Conservation (phyloP, 2,329 filamentous ascomycete species). For the Hysterium pulicare region DNA sequence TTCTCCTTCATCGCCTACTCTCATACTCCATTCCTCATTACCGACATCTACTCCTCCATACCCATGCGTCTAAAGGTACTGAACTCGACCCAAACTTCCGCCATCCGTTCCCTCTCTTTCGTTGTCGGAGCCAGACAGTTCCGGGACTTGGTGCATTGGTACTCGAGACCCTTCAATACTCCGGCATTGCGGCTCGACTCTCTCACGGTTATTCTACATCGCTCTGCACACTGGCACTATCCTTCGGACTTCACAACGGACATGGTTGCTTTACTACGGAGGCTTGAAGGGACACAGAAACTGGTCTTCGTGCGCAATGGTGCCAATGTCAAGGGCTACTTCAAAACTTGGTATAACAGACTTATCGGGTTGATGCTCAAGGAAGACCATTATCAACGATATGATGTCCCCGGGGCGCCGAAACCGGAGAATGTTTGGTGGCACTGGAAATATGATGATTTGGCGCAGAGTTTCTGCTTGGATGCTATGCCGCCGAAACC, state of each 20-base stretch:
- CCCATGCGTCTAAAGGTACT: conserved; percentile 11
- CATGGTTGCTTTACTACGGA: conserved; percentile 31
- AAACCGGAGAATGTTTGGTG: conserved; percentile 38
- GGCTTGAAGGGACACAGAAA: conserved; percentile 28
- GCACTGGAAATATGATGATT: conserved; percentile 33
- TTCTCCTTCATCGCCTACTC: conserved; percentile 32
- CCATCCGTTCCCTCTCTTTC: conserved; percentile 31
- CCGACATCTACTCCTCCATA: conserved; percentile 23
- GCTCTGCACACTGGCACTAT: conserved; percentile 31
- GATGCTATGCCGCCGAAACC: conserved; percentile 23
- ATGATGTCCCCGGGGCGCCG: conserved; percentile 27
- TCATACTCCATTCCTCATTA: conserved; percentile 34
- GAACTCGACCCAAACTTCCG: conserved; percentile 21
- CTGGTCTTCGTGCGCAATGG: conserved; percentile 35
- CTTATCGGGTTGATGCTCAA: conserved; percentile 40
- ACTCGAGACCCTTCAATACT: conserved; percentile 28
- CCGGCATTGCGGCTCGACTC: conserved; percentile 27
- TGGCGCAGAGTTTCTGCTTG: conserved; percentile 28
- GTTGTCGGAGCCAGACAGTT: conserved; percentile 29
- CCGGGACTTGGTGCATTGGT: conserved; percentile 30
- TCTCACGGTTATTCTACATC: conserved; percentile 30
- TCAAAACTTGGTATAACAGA: conserved; percentile 38
- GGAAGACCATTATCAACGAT: conserved; percentile 40
- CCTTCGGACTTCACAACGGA: conserved; percentile 31
- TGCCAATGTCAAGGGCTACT: conserved; percentile 33